phyloP scores from a whole-genome alignment of 176 grass and related monocot species.

The Triticum dicoccoides region DNA sequence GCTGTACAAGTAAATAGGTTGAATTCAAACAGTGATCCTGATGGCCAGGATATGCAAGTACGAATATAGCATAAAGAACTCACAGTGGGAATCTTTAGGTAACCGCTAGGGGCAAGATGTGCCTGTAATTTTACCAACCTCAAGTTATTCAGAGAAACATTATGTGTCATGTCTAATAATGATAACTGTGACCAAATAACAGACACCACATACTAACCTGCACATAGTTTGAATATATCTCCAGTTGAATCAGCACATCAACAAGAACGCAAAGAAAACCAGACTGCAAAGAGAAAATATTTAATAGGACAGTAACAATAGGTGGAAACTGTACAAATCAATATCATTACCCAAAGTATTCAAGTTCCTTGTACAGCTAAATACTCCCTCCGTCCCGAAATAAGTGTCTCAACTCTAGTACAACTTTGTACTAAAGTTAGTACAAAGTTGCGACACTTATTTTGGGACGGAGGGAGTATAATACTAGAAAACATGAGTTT shows the following conservation, averaged over 20 bases:
- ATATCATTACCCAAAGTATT: not conserved
- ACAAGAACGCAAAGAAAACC: constrained; percentile 62
- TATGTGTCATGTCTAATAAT: not conserved
- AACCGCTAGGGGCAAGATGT: constrained; percentile 87
- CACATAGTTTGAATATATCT: constrained; percentile 88
- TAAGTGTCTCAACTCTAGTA: too few relatives aligned
- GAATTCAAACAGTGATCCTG: not conserved
- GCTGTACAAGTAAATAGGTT: constrained; percentile 3
- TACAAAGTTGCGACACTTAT: too few relatives aligned
- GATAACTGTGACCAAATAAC: not conserved
- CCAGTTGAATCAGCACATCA: constrained; percentile 73
- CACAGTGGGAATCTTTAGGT: constrained; percentile 94
- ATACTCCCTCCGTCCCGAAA: too few relatives aligned
- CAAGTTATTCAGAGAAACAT: constrained; percentile 28
- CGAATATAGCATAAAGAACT: constrained; percentile 29
- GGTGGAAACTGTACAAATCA: not conserved
- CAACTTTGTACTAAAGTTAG: too few relatives aligned
- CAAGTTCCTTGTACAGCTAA: not conserved
- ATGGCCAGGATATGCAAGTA: not conserved
- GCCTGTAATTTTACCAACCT: constrained; percentile 56
- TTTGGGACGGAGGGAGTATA: not conserved
- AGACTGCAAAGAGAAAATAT: constrained; percentile 33
- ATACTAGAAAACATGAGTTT: not conserved
- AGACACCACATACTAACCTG: constrained; percentile 58
- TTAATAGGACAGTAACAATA: constrained; percentile 18